Conservation (phyloP, 2,329 filamentous ascomycete species). For the Sarocladium oryzae region DNA sequence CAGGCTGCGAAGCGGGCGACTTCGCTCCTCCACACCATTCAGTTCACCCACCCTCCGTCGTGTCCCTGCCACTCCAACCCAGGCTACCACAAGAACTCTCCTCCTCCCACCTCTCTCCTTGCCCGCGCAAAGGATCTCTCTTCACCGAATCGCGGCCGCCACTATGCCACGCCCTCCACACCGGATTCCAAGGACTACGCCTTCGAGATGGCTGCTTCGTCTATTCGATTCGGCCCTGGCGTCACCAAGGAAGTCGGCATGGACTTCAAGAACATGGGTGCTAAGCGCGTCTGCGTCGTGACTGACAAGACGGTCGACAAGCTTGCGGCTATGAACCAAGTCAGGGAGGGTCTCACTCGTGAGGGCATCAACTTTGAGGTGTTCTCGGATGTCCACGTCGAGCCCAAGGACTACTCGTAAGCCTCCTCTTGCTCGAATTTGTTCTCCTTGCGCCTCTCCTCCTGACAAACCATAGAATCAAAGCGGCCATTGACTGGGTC, state of each 20-base stretch:
- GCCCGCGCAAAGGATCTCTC: slow-evolving; percentile 34
- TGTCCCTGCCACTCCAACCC: slow-evolving; percentile 94
- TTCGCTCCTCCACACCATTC: slow-evolving; percentile 78
- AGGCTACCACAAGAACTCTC: slow-evolving; percentile 67
- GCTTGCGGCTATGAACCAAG: slow-evolving; percentile 84
- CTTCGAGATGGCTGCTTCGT: slow-evolving; percentile 96
- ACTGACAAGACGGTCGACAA: slow-evolving; percentile 79
- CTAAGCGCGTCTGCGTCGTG: slow-evolving; percentile 82
- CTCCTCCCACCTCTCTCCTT: slow-evolving; percentile 48
- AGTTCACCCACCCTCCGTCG: slow-evolving; percentile 78
- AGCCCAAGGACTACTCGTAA: slow-evolving; percentile 91
- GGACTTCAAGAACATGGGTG: slow-evolving; percentile 90
- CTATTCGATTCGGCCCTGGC: slow-evolving; percentile 88
- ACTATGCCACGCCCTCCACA: slow-evolving; percentile 65
- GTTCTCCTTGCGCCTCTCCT: not conserved
- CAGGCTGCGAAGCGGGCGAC: slow-evolving; percentile 59
- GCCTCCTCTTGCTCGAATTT: slow-evolving; percentile 24
- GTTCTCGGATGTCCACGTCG: slow-evolving; percentile 73
- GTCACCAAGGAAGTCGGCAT: slow-evolving; percentile 95
- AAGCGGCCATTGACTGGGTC: slow-evolving; percentile 81
- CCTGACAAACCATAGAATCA: slow-evolving; percentile 50
- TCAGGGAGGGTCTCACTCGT: slow-evolving; percentile 67
- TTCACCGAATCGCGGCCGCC: slow-evolving; percentile 23
- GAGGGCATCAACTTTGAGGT: slow-evolving; percentile 79
- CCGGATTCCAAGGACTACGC: slow-evolving; percentile 84